These are phyloP conservation scores for Cutaneotrichosporon sp. DNA, from an alignment of 1,284 basidiomycete species.

Conservation along the genomic window DNA sequence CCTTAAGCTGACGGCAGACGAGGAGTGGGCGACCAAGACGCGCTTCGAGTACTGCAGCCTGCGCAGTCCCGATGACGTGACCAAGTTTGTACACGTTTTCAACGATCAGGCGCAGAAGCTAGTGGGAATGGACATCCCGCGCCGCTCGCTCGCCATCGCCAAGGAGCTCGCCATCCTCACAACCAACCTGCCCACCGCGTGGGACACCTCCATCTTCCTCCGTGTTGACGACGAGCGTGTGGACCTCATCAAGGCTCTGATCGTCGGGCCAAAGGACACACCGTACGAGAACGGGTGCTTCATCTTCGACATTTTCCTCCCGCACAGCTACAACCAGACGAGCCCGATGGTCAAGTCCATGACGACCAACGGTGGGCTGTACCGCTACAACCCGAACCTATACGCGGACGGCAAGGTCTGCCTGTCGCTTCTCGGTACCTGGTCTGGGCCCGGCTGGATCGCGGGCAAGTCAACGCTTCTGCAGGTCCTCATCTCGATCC, in stretches of 20 bases:
- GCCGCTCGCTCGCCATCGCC: slow-evolving; percentile 83
- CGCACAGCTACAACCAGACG: slow-evolving; percentile 41
- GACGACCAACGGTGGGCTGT: slow-evolving; percentile 87
- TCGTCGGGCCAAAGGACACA: slow-evolving; percentile 86
- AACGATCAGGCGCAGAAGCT: slow-evolving; percentile 25
- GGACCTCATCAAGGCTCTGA: slow-evolving; percentile 83
- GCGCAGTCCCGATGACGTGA: slow-evolving; percentile 9
- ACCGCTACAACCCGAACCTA: slow-evolving; percentile 86
- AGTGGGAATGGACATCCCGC: slow-evolving; percentile 66
- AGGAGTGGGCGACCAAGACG: slow-evolving; percentile 74
- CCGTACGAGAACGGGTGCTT: slow-evolving; percentile 65
- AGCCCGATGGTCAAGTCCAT: slow-evolving; percentile 71
- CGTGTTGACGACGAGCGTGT: slow-evolving; percentile 66
- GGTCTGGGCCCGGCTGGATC: slow-evolving; percentile 85
- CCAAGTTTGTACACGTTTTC: slow-evolving; percentile 30
- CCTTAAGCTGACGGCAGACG: slow-evolving; percentile 52
- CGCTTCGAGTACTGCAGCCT: slow-evolving; percentile 85
- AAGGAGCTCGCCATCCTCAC: slow-evolving; percentile 89
- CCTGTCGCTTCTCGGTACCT: slow-evolving; percentile 84
- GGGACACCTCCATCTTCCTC: slow-evolving; percentile 86
- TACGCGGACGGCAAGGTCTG: slow-evolving; percentile 82
- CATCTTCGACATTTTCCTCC: slow-evolving; percentile 88
- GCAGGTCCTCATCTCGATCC: slow-evolving; percentile 81
- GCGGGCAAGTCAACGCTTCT: slow-evolving; percentile 79
- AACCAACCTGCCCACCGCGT: slow-evolving; percentile 82